Evolutionary conservation across 164 flowering plant species (phyloP).

Genomic region (Magnolia changhungtana): DNA sequence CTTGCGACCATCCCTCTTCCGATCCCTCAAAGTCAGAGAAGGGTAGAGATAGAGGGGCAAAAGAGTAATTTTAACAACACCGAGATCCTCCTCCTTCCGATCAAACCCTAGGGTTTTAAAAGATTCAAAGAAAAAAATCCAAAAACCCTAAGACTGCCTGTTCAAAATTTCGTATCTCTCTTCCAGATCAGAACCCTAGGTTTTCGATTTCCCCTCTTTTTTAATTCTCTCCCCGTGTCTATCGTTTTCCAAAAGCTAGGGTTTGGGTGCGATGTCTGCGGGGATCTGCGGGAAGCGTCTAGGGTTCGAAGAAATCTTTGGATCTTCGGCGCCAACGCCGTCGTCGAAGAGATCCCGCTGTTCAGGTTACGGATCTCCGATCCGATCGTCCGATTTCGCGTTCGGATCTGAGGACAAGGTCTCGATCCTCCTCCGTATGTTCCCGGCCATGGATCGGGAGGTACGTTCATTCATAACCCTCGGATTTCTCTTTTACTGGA

Average conservation of each 20-base stretch:
- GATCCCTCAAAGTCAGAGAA: neutral
- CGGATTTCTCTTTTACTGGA: too few relatives aligned
- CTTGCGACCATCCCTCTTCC: neutral
- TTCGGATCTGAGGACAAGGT: conserved; percentile 22
- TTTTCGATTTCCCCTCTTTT: neutral
- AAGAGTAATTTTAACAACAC: neutral
- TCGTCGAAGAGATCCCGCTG: conserved; percentile 22
- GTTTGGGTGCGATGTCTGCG: conserved; percentile 21
- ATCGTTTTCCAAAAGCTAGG: conserved; percentile 3
- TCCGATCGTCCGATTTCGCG: conserved; percentile 20
- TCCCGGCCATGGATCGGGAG: conserved; percentile 23
- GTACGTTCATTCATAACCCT: neutral
- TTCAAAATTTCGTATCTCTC: neutral
- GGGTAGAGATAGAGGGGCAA: neutral
- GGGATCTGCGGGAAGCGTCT: conserved; percentile 26
- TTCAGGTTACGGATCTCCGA: conserved; percentile 16
- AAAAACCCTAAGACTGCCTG: neutral
- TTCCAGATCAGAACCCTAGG: neutral
- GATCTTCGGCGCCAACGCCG: conserved; percentile 21
- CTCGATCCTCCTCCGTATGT: conserved; percentile 21
- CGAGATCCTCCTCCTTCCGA: neutral
- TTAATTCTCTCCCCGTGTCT: neutral
- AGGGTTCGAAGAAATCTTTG: conserved; percentile 26
- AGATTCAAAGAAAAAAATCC: neutral
- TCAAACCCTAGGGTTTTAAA: conserved; percentile 8